Conservation (phyloP, 345 rosid genomes). For the Eucalyptus rudis region DNA sequence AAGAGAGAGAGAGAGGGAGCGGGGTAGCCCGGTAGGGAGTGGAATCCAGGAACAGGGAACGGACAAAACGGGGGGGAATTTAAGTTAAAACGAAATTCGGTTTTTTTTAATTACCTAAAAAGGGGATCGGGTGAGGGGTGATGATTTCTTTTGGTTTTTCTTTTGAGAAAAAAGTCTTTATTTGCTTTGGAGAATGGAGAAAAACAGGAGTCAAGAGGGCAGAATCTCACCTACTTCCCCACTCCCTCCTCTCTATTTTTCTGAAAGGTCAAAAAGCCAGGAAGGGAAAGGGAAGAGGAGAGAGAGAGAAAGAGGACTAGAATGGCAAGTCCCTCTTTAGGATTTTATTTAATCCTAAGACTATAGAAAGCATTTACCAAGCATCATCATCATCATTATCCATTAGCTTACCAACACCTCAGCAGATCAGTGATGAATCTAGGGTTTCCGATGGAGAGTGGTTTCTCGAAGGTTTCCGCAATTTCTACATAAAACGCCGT, state of each 20-base stretch:
- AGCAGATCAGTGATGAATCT: background rate
- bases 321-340: background rate
- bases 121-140: background rate
- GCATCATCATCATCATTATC: background rate
- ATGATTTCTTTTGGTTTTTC: background rate
- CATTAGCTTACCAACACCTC: background rate
- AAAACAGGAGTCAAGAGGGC: background rate
- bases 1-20: background rate
- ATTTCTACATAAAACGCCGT: no score
- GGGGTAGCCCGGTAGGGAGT: background rate
- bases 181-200: background rate
- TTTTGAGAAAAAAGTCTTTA: background rate
- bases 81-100: background rate
- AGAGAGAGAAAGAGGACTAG: background rate
- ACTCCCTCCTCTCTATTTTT: background rate
- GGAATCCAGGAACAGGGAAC: constrained; percentile 32
- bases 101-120: background rate
- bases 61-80: constrained; percentile 5
- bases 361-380: background rate
- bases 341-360: background rate
- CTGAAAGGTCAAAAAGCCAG: background rate
- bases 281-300: background rate
- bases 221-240: constrained; percentile 36
- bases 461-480: background rate
- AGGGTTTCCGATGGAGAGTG: background rate